Evolutionary conservation across 2,329 filamentous ascomycete genomes (phyloP), one percentile per base, ranked within the genome.

Genomic region (Pseudocercospora crystallina): DNA sequence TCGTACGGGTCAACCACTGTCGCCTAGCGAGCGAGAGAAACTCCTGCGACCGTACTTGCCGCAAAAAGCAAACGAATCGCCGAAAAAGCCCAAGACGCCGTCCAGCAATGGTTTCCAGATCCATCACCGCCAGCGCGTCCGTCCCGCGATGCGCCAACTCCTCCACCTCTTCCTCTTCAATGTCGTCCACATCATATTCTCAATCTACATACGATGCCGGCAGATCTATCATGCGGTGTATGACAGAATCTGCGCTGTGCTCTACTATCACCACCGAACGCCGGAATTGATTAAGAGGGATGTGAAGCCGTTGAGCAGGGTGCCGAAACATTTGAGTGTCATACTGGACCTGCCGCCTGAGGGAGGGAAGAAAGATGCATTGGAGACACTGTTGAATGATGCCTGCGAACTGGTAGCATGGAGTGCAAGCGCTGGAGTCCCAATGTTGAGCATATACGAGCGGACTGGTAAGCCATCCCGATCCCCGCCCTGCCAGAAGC

Each of bases 261-360:
- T 95, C 47, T 91, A 92, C 70, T 94, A 99, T 74, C 95, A 99
- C 73, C 94, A 99, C 71, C 88, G 89, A 45, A 95, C 92, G 0
- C 94, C 94, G 7, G 89, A 95, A 67, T 83, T 96, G 66, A 96
- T 99, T 61, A 84, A 86, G 65, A 85, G 87, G 64, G 94, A 99
- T 73, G 86, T 97, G 20, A 83, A 83, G 68, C 79, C 80, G 8
- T 72, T 99, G 50, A 80, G 77, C 51, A 83, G 86, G 62, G 72
- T 95, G 53, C 94, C 94, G 2, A 82, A 87, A 59, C 94, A 99
- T 67, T 71, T 99, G 43, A 96, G 90, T 66, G 86, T 95, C 9
- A 85, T 97, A 47, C 73, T 99, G 51, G 86, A 85, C 51, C 76
- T 89, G 41, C 84, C 92, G 63, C 78, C 85, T 66, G 82, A 86